These are phyloP conservation scores for Scortechinia acanthostroma DNA, from an alignment of 2,329 filamentous ascomycete genomes.

Conservation along the genomic window DNA sequence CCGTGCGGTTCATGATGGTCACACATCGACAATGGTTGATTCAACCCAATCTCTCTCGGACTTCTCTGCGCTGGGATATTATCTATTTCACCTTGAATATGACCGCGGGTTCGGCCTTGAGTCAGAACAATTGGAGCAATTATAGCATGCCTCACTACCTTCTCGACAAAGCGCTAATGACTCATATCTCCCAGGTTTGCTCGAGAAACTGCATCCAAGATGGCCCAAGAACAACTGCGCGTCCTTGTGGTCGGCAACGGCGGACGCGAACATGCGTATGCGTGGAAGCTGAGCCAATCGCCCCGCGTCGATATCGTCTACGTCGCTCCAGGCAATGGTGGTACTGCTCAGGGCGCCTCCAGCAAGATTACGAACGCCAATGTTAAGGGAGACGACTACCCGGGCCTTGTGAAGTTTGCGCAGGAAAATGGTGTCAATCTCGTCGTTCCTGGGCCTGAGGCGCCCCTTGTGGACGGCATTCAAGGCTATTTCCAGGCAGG, in stretches of 20 bases:
- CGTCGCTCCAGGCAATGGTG: conserved; percentile 75
- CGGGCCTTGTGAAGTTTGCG: conserved; percentile 69
- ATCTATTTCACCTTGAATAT: too few relatives aligned
- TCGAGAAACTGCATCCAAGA: neutral
- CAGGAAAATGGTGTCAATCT: conserved; percentile 70
- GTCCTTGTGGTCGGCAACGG: conserved; percentile 88
- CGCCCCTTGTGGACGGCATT: conserved; percentile 85
- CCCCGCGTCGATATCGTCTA: conserved; percentile 70
- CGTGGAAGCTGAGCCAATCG: conserved; percentile 88
- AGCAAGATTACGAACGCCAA: conserved; percentile 69
- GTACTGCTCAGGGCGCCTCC: conserved; percentile 53
- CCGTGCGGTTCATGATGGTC: too few relatives aligned
- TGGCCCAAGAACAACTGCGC: conserved; percentile 31
- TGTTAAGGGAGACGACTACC: conserved; percentile 71
- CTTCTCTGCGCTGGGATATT: too few relatives aligned
- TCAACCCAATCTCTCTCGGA: too few relatives aligned
- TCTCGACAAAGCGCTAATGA: too few relatives aligned
- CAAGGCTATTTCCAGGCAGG: conserved; percentile 67
- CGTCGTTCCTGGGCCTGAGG: conserved; percentile 84
- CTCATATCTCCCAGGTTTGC: too few relatives aligned
- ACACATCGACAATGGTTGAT: too few relatives aligned
- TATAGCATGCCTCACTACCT: too few relatives aligned
- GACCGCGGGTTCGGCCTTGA: too few relatives aligned
- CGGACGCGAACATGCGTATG: conserved; percentile 86
- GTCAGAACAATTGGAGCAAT: too few relatives aligned